Evolutionary conservation across 768 basidiomycete species (phyloP), one percentile per base, ranked within the genome.

Genomic region (Xerocomus potaroensis): DNA sequence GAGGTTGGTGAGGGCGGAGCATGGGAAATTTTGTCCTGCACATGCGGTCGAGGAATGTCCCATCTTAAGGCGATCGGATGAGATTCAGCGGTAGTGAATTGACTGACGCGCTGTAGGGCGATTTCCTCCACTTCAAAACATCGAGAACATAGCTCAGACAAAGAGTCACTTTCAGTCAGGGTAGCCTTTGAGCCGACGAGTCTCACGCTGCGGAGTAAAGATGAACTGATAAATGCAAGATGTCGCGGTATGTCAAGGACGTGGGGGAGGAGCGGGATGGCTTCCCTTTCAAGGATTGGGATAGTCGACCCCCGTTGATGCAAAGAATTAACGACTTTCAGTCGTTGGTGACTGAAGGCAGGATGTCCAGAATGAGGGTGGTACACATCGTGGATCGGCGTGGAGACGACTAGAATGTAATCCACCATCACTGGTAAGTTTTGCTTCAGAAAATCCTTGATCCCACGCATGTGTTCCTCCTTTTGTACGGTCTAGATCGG

Each of bases 391-490:
- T 62, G 47, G 46, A 58, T 22, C 23, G 78, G 78, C 1, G 82
- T 81, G 8, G 87, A 89, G n/a, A 90, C 80, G 23, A 78, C 74
- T 26, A 72, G 55, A 53, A 89, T 79, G 56, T 92, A 94, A 51
- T 92, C 87, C 44, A 84, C 70, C 86, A 94, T 93, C 16, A 76
- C 77, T 2, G 76, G 71, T 22, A 76, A 54, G 55, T 78, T 85
- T 30, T 79, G 77, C 33, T 73, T 70, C 8, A 91, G 68, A 63
- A 91, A 92, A 48, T 78, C 76, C 65, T 84, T 83, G 49, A 91
- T 73, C 4, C 84, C 81, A 27, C 78, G 73, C 87, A 90, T 90
- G 57, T 81, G 85, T n/a, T 83, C 77, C 65, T 92, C 89, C 64
- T 84, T 89, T 58, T 84, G 81, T 11, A 76, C 71, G 34, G 63